Conservation (phyloP, 2,329 filamentous ascomycete genomes). For the Venturia nashicola region DNA sequence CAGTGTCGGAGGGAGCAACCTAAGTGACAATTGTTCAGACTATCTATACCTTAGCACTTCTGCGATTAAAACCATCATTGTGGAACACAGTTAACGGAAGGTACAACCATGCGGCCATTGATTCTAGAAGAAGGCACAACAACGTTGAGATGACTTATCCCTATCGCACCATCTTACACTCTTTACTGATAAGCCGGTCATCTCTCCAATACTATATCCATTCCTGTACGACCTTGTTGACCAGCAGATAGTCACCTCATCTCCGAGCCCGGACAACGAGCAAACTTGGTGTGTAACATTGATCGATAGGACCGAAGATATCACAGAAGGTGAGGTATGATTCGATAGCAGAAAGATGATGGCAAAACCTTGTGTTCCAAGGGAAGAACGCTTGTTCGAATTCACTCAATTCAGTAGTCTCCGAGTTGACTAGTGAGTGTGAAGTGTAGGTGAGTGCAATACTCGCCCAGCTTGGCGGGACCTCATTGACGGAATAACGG, state of each 20-base stretch:
- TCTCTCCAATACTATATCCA: neutral
- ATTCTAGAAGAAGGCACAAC: neutral
- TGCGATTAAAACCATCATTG: neutral
- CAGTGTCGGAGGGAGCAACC: neutral
- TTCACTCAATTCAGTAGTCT: too few species aligned
- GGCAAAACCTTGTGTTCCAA: neutral
- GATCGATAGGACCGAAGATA: neutral
- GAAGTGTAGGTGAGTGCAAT: too few species aligned
- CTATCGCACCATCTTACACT: neutral
- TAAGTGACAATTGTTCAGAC: neutral
- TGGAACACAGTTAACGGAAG: neutral
- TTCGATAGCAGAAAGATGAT: neutral
- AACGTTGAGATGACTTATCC: neutral
- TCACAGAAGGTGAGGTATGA: neutral
- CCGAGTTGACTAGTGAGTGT: too few species aligned
- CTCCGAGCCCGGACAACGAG: neutral
- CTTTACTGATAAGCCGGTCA: neutral
- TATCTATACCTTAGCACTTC: too few species aligned
- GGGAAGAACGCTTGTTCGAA: neutral
- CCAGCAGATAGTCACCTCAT: neutral
- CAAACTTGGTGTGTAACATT: neutral
- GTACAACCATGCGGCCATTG: neutral
- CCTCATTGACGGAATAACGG: too few species aligned
- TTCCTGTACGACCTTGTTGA: neutral
- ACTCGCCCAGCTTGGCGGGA: too few species aligned